Evolutionary conservation across 306 rosid genomes (phyloP).

Genomic region (Echinosophora koreensis): DNA sequence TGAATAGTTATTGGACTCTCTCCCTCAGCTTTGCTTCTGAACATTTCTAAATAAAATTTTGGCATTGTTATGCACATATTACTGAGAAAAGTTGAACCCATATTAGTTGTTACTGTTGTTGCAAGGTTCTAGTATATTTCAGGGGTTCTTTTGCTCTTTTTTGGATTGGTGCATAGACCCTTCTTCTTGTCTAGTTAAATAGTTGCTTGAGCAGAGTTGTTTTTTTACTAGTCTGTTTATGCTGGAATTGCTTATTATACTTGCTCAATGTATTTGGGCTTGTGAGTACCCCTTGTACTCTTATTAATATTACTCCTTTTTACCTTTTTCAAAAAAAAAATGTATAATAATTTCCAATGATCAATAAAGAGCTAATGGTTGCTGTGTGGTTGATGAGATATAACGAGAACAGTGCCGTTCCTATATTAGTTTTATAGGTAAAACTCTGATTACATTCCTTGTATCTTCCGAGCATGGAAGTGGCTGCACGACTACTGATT

Average conservation of each 20-base stretch:
- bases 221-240: no score
- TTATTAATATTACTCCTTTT: no score
- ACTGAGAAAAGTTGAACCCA: slow-evolving; percentile 25
- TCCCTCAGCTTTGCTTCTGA: neutral
- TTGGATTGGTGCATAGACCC: no score
- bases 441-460: no score
- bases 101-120: neutral
- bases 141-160: no score
- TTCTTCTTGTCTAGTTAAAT: no score
- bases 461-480: no score
- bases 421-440: slow-evolving; percentile 2
- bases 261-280: no score
- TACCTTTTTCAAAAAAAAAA: no score
- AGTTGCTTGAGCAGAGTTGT: no score
- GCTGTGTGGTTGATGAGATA: neutral
- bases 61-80: neutral
- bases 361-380: neutral
- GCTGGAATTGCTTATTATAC: no score
- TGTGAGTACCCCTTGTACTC: no score
- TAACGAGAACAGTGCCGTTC: neutral
- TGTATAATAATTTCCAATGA: neutral
- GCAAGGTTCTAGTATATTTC: slow-evolving; percentile 1
- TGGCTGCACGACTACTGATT: neutral
- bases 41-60: neutral
- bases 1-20: slow-evolving; percentile 12